phyloP scores from a whole-genome alignment of 2,329 filamentous ascomycete genomes.

The Pestalotiopsis sp. region DNA sequence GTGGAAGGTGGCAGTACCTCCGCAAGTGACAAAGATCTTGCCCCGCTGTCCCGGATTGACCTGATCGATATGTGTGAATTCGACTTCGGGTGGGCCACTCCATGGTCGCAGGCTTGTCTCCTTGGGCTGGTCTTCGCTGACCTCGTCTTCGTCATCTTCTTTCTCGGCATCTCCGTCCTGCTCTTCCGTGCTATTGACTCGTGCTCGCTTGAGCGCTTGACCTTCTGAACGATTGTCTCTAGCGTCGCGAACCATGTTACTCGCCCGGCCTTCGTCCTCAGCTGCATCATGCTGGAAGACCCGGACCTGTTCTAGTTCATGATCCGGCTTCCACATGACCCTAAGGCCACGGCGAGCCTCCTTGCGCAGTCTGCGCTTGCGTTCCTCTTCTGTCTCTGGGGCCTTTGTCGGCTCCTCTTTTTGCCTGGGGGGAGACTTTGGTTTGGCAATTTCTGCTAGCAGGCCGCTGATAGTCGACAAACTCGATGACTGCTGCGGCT shows the following conservation, averaged over 20 bases:
- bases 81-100: conserved; percentile 46
- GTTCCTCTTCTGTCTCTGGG: conserved; percentile 69
- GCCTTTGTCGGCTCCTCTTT: conserved; percentile 46
- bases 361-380: conserved; percentile 68
- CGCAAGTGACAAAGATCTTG: conserved; percentile 55
- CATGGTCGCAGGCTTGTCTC: conserved; percentile 56
- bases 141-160: conserved; percentile 54
- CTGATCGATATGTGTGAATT: conserved; percentile 49
- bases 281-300: conserved; percentile 72
- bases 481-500: conserved; percentile 34
- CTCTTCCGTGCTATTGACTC: neutral
- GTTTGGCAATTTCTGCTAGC: conserved; percentile 51
- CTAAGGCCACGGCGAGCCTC: conserved; percentile 70
- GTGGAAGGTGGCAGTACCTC: conserved; percentile 50
- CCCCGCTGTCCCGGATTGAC: conserved; percentile 47
- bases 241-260: conserved; percentile 71
- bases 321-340: conserved; percentile 71
- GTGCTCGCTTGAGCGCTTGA: conserved; percentile 60
- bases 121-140: conserved; percentile 59
- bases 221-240: conserved; percentile 74
- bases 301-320: conserved; percentile 66
- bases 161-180: conserved; percentile 47
- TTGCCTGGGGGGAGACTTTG: conserved; percentile 50
- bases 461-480: conserved; percentile 56
- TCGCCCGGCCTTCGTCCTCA: conserved; percentile 68